Percentiles rank a stretch among this genome's conserved stretches.
Conservation (phyloP, 495 filamentous ascomycete genomes). For the Chaetomidium leptoderma region DNA sequence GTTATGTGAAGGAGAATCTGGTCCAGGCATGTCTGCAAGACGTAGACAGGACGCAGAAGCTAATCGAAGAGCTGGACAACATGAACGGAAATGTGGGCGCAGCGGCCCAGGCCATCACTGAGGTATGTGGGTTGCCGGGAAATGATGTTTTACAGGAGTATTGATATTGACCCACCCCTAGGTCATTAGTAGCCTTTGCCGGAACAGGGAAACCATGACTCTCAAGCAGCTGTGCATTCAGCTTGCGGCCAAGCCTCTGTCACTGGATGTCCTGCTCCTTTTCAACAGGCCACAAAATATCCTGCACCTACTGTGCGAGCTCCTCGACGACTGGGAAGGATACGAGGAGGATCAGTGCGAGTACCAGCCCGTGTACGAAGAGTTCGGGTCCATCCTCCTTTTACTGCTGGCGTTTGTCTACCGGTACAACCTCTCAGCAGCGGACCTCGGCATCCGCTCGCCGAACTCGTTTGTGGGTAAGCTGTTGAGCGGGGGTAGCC, state of each 20-base stretch:
- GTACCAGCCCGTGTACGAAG: constrained; percentile 94
- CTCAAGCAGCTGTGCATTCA: constrained; percentile 78
- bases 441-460: constrained; percentile 60
- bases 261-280: constrained; percentile 79
- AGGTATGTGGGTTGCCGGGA: constrained; percentile 54
- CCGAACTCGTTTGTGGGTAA: constrained; percentile 71
- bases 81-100: constrained; percentile 94
- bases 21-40: constrained; percentile 69
- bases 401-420: constrained; percentile 77
- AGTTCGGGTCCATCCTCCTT: constrained; percentile 85
- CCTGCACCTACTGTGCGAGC: constrained; percentile 74
- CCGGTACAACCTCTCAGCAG: constrained; percentile 67
- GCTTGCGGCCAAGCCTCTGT: constrained; percentile 70
- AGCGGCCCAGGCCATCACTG: constrained; percentile 73
- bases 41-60: constrained; percentile 63
- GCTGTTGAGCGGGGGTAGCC: constrained; percentile 62
- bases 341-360: constrained; percentile 94
- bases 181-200: constrained; percentile 74
- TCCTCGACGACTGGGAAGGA: constrained; percentile 77
- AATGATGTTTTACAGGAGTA: not conserved
- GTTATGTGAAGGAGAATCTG: constrained; percentile 71
- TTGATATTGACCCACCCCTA: constrained; percentile 26
- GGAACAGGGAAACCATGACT: constrained; percentile 84
- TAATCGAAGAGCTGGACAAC: constrained; percentile 77
- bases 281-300: constrained; percentile 74